These are phyloP conservation scores for Puccinellia tenuiflora DNA, from an alignment of 176 grass and related monocot species.

Conservation along the genomic window DNA sequence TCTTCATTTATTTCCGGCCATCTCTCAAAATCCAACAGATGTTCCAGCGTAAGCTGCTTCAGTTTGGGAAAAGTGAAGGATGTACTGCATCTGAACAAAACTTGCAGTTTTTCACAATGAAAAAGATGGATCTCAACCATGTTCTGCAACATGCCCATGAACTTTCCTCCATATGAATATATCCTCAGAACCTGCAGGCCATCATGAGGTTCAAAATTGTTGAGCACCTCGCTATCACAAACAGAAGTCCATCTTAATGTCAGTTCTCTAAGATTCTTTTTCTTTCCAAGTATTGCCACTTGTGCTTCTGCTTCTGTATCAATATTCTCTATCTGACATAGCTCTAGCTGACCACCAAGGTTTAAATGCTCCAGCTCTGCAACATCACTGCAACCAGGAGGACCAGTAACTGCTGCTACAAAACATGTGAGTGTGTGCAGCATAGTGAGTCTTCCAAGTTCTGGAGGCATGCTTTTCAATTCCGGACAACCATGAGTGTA, in stretches of 20 bases:
- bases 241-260: neutral
- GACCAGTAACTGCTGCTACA: neutral
- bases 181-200: neutral
- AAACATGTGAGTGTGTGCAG: neutral
- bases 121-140: neutral
- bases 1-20: neutral
- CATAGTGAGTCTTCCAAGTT: neutral
- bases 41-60: neutral
- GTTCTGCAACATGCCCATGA: neutral
- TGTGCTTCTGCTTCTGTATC: neutral
- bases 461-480: neutral
- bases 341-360: neutral
- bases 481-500: accelerated
- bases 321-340: neutral
- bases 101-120: neutral
- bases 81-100: neutral
- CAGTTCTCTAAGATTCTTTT: neutral
- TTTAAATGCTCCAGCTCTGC: neutral
- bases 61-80: neutral
- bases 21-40: neutral
- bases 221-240: neutral
- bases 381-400: neutral
- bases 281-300: neutral
- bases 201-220: neutral
- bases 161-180: neutral